phyloP scores from a whole-genome alignment of 2,329 filamentous ascomycete species.

The Colletotrichum lini region DNA sequence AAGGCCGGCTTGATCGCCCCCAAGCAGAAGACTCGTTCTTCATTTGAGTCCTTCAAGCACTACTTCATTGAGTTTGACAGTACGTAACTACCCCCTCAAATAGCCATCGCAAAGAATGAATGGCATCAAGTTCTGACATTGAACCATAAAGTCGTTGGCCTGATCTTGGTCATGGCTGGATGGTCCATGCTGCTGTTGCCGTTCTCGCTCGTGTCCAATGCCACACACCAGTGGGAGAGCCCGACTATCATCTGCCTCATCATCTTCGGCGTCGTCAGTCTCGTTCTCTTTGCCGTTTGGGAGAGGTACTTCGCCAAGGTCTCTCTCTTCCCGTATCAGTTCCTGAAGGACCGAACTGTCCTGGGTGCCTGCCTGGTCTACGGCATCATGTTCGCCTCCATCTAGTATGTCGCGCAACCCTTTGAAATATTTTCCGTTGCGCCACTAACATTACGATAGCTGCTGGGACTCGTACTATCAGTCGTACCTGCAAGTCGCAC shows the following conservation, averaged over 20 bases:
- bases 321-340: conserved; percentile 69
- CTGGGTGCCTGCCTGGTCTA: conserved; percentile 60
- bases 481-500: conserved; percentile 65
- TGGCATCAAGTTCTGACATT: conserved; percentile 14
- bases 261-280: conserved; percentile 64
- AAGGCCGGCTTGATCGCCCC: conserved; percentile 61
- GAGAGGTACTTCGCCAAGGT: conserved; percentile 70
- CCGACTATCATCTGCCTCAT: conserved; percentile 63
- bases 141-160: conserved; percentile 57
- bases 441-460: conserved; percentile 39
- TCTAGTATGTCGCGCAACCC: conserved; percentile 52
- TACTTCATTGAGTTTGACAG: conserved; percentile 73
- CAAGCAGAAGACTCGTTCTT: conserved; percentile 61
- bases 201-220: conserved; percentile 55
- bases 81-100: conserved; percentile 47
- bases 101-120: background rate
- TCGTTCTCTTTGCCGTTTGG: conserved; percentile 67
- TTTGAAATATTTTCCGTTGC: too few species aligned
- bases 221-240: conserved; percentile 55
- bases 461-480: conserved; percentile 65
- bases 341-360: conserved; percentile 65
- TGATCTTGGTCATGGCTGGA: conserved; percentile 66
- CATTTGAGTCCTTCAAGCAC: conserved; percentile 62
- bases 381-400: conserved; percentile 57
- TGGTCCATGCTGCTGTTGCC: conserved; percentile 68